Base-by-base conservation (phyloP, 179 eudicot species). In the Silene vulgaris region DNA sequence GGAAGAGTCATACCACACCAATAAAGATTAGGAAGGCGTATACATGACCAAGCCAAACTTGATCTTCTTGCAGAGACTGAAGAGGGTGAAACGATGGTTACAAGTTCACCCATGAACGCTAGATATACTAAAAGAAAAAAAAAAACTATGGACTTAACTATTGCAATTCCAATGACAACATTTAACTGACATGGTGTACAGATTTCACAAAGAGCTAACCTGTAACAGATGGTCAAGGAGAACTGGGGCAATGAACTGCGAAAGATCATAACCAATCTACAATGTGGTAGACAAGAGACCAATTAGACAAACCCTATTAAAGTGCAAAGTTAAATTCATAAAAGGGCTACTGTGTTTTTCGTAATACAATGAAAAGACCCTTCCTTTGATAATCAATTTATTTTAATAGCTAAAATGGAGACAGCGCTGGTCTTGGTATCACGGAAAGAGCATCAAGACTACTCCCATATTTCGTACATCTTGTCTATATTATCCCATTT, bases 221-320 rank as follows among this genome's bases (percentile, higher is more conserved):
- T 88, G 77, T 35, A 90, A 72, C 67, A 90, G 89, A 85, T 76
- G 81, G 82, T 82, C 87, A 72, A 90, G 77, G 67, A 90, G 61
- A 74, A 83, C 77, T 28, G 94, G 94, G 50, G 91, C 94, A 30
- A 82, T 86, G 78, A 90, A 86, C 84, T 85, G 94, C 37, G 89
- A 85, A 75, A 88, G 87, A 83, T 90, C 94, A 72, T 72, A 82
- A 23, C 86, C 90, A 73, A 90, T 80, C 94, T 90, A 76, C 83
- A 85, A 77, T 54, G 29, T 67, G 26, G 11, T 14, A 50, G 65
- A 73, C 30, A 4, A 17, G 56, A 0, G 68, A 35, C 4, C 45
- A 3, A 35, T 35, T 45, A 69, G 0, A 19, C 35, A 37, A 54
- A 37, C 50, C 8, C 59, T 28, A 3, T 16, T 50, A 43, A 12